Conservation (phyloP, 2,329 filamentous ascomycete species). For the Cladosporium sp. region DNA sequence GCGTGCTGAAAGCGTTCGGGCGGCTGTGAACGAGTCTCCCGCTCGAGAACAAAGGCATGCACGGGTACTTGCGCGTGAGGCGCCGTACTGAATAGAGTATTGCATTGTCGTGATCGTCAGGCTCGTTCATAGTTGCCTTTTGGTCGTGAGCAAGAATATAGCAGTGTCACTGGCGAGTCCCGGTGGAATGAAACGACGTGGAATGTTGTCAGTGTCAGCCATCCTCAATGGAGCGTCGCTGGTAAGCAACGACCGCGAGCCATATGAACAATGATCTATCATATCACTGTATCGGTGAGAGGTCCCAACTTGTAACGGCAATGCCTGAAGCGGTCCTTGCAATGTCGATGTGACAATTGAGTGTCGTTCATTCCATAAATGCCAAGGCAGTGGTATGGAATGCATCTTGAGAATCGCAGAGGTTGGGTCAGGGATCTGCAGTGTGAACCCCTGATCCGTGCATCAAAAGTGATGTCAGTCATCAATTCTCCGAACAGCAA, state of each 20-base stretch:
- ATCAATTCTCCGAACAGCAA: not conserved
- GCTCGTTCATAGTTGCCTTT: not conserved
- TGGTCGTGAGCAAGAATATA: not conserved
- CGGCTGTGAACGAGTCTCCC: not conserved
- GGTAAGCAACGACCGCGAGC: not conserved
- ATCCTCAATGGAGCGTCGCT: not conserved
- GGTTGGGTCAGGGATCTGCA: constrained; percentile 12
- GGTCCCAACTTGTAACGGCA: not conserved
- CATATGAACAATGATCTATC: not conserved
- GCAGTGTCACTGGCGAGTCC: not conserved
- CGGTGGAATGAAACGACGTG: not conserved
- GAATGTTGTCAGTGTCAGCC: not conserved
- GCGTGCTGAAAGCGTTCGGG: constrained; percentile 17
- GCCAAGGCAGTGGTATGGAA: constrained; percentile 11
- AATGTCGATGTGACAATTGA: not conserved
- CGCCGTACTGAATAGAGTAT: not conserved
- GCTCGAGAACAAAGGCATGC: constrained; percentile 7
- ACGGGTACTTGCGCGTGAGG: constrained; percentile 1
- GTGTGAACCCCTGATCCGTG: constrained; percentile 14
- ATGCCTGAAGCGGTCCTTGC: not conserved
- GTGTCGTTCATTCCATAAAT: not conserved
- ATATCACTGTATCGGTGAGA: not conserved
- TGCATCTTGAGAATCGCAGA: not conserved
- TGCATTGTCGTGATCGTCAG: not conserved
- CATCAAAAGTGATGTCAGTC: constrained; percentile 4